Percentiles rank a stretch among this genome's conserved stretches.
These are phyloP conservation scores for Microbotryomycetes sp. DNA, from an alignment of 1,284 basidiomycete genomes.

Conservation along the genomic window DNA sequence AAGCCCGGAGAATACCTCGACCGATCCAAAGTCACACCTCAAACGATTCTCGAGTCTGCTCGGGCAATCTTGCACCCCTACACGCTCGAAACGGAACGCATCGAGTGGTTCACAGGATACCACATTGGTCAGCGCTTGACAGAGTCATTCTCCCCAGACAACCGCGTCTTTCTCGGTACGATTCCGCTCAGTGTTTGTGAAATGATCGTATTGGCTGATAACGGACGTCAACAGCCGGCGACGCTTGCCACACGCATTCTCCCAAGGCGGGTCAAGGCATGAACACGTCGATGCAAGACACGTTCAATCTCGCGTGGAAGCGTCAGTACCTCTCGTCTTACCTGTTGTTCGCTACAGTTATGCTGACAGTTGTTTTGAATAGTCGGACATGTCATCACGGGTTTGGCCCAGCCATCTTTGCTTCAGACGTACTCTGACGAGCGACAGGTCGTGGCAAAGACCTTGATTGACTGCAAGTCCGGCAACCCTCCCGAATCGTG, in stretches of 20 bases:
- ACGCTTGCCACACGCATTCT: constrained; percentile 62
- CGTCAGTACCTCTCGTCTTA: not conserved
- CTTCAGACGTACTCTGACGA: constrained; percentile 70
- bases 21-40: constrained; percentile 53
- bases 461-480: constrained; percentile 52
- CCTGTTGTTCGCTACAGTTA: not conserved
- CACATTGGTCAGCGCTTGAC: constrained; percentile 67
- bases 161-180: constrained; percentile 71
- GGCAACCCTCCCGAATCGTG: not conserved
- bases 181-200: constrained; percentile 51
- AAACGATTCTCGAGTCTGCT: constrained; percentile 57
- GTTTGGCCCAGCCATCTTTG: constrained; percentile 57
- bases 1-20: constrained; percentile 48
- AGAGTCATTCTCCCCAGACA: constrained; percentile 55
- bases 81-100: constrained; percentile 51
- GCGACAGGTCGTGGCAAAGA: constrained; percentile 62
- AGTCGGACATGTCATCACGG: constrained; percentile 60
- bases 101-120: constrained; percentile 64
- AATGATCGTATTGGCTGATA: not conserved
- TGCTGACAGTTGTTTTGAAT: not conserved
- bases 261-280: constrained; percentile 63
- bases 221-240: constrained; percentile 8
- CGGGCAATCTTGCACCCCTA: constrained; percentile 62
- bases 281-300: constrained; percentile 75
- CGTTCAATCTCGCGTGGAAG: constrained; percentile 38